phyloP scores from a whole-genome alignment of 371 early-diverging fungal species.

The Rhizopus sp. region DNA sequence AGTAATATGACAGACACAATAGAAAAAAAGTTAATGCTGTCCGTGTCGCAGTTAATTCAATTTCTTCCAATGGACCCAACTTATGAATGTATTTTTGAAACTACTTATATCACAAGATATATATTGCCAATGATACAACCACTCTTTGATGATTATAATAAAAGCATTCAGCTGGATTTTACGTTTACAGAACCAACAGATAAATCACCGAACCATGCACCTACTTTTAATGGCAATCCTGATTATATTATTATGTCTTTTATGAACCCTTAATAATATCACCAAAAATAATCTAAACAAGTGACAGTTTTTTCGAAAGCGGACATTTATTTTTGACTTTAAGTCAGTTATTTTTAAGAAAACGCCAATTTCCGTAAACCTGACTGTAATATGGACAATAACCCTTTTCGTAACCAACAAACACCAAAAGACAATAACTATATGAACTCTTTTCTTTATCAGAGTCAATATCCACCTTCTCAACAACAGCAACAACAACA shows the following conservation, averaged over 20 bases:
- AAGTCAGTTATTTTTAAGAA: too few relatives aligned
- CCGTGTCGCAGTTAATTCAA: constrained; percentile 14
- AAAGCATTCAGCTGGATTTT: constrained; percentile 10
- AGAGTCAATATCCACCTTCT: too few relatives aligned
- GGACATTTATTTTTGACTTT: too few relatives aligned
- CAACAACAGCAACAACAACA: too few relatives aligned
- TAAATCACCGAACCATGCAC: constrained; percentile 1
- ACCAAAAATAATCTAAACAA: too few relatives aligned
- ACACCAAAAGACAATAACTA: too few relatives aligned
- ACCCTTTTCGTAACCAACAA: too few relatives aligned
- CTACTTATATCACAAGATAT: constrained; percentile 16
- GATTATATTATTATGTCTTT: constrained; percentile 16
- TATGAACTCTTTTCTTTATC: too few relatives aligned
- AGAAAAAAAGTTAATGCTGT: constrained; percentile 11
- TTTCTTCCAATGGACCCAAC: constrained; percentile 17
- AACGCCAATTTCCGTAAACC: too few relatives aligned
- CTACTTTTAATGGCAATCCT: constrained; percentile 8
- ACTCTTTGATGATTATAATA: constrained; percentile 13
- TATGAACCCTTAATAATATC: constrained; percentile 6
- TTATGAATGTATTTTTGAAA: constrained; percentile 10
- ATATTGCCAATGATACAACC: constrained; percentile 16
- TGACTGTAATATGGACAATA: too few relatives aligned
- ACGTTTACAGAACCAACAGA: constrained; percentile 13
- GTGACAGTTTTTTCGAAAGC: too few relatives aligned
- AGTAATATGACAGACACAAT: constrained; percentile 5